Base-by-base conservation (phyloP, 345 rosid species). In the Syzygium aqueum region DNA sequence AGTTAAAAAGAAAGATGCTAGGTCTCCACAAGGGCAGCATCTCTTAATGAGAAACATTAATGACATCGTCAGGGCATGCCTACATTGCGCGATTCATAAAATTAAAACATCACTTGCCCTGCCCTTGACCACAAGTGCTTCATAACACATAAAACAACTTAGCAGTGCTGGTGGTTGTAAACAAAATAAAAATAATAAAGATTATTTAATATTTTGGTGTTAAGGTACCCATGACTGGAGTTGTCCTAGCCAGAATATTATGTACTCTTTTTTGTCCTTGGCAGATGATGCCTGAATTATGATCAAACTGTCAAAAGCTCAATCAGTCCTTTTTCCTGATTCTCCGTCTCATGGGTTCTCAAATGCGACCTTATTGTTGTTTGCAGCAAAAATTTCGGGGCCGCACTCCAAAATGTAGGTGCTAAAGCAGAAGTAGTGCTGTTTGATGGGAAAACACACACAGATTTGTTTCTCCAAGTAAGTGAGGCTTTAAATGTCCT, bases 391-490 rank as follows among this genome's bases (percentile, higher is more conserved):
- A 89, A 85, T 85, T 94, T 96, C 87, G 92, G 61, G 25, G 93
- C 93, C 27, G 90, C 97, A 90, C 97, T 97, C 83, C 92, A 83
- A 89, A 92, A 73, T 53, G 93, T 85, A 46, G 98, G 97, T 73
- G 98, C 91, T 78, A 89, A 92, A 84, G 94, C 94, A 12, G 95
- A 95, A 50, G 46, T 94, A 40, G 89, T 95, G 77, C 84, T 96
- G 84, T 95, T 95, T 73, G 85, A 94, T 40, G 99, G 98, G 87
- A 97, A 97, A 90, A 91, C 96, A 84, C 99, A 96, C 87, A 97
- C 99, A 3, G 99, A 97, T 89, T 90, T 97, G 87, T 97, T 97
- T 90, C 94, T 97, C 88, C 99, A 97, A 93, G 99, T 95, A 88
- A 91, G 91, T 90, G 67, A 56, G 80, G 23, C 7, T 88, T 54